Percentiles rank a stretch among this genome's conserved stretches.
These are phyloP conservation scores for Climacium dendroides DNA, from an alignment of 225 moss, liverwort and hornwort species.

Conservation along the genomic window DNA sequence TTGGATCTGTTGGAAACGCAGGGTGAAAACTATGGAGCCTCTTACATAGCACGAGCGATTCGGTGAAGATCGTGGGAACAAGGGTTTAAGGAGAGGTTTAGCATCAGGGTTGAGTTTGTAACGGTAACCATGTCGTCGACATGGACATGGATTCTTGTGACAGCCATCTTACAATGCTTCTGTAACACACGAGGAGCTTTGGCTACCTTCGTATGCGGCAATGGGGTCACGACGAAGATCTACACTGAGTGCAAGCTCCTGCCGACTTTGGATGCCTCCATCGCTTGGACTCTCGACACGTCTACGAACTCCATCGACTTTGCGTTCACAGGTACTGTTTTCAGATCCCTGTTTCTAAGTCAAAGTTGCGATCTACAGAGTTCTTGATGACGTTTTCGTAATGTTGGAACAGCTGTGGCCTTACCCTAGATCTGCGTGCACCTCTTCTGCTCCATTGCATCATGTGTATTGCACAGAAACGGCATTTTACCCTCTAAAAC, in stretches of 20 bases:
- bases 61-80: background rate
- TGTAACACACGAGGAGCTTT: background rate
- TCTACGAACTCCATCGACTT: slow-evolving; percentile 24
- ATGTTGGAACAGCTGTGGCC: background rate
- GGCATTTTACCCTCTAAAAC: background rate
- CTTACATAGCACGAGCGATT: background rate
- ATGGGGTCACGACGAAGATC: background rate
- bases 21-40: background rate
- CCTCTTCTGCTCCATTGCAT: background rate
- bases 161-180: background rate
- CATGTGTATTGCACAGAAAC: background rate
- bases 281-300: slow-evolving; percentile 23
- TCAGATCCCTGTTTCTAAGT: background rate
- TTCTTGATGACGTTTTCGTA: background rate
- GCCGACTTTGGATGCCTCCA: slow-evolving; percentile 17
- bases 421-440: background rate
- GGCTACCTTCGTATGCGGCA: slow-evolving; percentile 5
- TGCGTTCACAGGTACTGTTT: slow-evolving; percentile 31
- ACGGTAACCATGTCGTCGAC: background rate
- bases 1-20: background rate
- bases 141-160: slow-evolving; percentile 8
- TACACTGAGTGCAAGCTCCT: slow-evolving; percentile 20
- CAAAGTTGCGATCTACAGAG: background rate
- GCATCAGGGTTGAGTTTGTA: background rate
- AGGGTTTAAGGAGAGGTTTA: background rate